These are phyloP conservation scores for Oryza officinalis DNA, from an alignment of 176 grass and related monocot species.

Conservation along the genomic window DNA sequence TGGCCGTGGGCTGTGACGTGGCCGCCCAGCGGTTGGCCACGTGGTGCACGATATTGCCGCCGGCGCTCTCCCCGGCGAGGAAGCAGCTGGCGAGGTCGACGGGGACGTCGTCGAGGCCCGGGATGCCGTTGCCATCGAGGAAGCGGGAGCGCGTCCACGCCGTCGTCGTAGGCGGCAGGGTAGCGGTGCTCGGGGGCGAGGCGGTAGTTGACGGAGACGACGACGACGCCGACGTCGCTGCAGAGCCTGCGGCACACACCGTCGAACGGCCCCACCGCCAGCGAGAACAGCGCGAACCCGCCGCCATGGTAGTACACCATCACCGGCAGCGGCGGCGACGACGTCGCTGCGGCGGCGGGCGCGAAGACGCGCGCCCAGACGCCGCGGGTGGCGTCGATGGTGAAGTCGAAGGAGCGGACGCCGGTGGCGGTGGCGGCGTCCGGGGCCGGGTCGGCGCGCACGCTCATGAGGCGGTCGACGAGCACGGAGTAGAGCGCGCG, in stretches of 20 bases:
- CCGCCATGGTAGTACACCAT: slow-evolving; percentile 83
- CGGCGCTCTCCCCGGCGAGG: slow-evolving; percentile 75
- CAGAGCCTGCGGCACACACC: slow-evolving; percentile 56
- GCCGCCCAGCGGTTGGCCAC: slow-evolving; percentile 52
- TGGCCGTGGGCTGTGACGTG: not conserved
- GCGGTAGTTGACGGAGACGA: slow-evolving; percentile 62
- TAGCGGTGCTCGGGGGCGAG: slow-evolving; percentile 67
- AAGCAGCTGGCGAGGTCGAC: slow-evolving; percentile 57
- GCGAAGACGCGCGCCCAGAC: slow-evolving; percentile 64
- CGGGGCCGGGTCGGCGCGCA: not conserved
- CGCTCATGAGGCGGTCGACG: slow-evolving; percentile 17
- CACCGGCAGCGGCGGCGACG: slow-evolving; percentile 20
- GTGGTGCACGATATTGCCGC: slow-evolving; percentile 79
- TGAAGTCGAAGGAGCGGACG: slow-evolving; percentile 47
- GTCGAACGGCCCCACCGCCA: slow-evolving; percentile 46
- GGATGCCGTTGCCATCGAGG: slow-evolving; percentile 31
- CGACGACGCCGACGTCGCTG: slow-evolving; percentile 24
- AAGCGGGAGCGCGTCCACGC: slow-evolving; percentile 49
- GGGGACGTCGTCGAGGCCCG: not conserved
- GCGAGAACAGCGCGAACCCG: slow-evolving; percentile 61
- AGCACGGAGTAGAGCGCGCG: slow-evolving; percentile 53
- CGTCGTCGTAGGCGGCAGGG: slow-evolving; percentile 77
- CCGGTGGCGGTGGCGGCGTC: slow-evolving; percentile 23
- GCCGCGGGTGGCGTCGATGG: slow-evolving; percentile 49
- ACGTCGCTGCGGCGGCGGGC: not conserved